Base-by-base conservation (phyloP, 2,329 filamentous ascomycete genomes). In the Phoma sp. region DNA sequence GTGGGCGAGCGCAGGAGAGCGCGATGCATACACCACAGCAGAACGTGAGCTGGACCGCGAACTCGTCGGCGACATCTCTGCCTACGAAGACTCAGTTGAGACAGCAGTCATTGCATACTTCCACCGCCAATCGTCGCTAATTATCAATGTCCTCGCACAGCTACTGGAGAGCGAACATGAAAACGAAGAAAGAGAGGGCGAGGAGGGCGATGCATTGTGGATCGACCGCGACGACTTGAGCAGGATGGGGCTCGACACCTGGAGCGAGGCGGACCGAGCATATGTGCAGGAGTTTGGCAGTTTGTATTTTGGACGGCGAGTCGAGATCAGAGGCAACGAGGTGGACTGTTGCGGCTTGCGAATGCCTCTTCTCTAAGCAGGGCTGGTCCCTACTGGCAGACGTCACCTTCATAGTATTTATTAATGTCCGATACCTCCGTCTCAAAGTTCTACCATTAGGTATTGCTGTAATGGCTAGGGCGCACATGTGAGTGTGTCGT, bases 1-100 rank as follows among this genome's bases (percentile, higher is more conserved):
- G 90, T 95, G 91, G 90, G 90, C 90, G 2, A 91, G 88, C 13
- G 89, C 90, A 0, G 90, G 90, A 53, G 90, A 95, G 74, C 84
- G 88, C 57, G 80, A 83, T 25, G 78, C 79, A 10, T 81, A 80
- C 44, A 75, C 82, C 8, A 77, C 79, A 1, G 80, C 85, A 52
- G 83, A 86, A 64, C 78, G 79, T 55, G 79, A 83, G 49, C 77
- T 80, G 25, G 79, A 82, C 53, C 72, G 73, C 14, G 72, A 75
- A 48, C 63, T 81, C 2, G 66, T 81, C 10, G 74, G 75, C 32
- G 75, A 80, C 53, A 59, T 79, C 24, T 71, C 75, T 5, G 74
- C 68, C 30, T 70, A 73, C 43, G 78, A 81, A n/a, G 75, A 78
- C 36, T 62, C 58, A 27, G 82, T 83, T 9, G 88, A 92, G 68